Base-by-base conservation (phyloP, 179 eudicot genomes). In the Pouteria campechiana region DNA sequence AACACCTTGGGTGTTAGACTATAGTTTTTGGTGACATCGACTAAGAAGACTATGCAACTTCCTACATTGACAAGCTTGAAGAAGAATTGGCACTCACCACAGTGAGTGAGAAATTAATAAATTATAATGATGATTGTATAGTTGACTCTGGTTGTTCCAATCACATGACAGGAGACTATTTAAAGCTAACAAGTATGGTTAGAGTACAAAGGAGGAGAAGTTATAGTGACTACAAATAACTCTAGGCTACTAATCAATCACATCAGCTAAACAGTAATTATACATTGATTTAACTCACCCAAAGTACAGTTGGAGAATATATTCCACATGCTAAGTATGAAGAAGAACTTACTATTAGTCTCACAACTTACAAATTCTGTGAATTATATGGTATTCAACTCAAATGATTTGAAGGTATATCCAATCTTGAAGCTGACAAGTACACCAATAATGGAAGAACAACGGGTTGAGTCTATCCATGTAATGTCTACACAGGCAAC, bases 401-500 rank as follows among this genome's bases (percentile, higher is more conserved):
- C 46, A 20, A 1, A 37, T 1, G 41, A 50, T 31, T 45, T 59
- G 9, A 59, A 45, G 12, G 41, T 59, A 0, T 44, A 51, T 51
- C 11, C 5, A 13, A 24, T 14, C 23, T 4, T 37, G 10, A 17
- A 29, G 7, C n/a, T 11, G 16, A 7, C 36, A 44, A 0, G 7
- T 2, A 3, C 3, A 14, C 15, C 17, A 6, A 7, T 16, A 16
- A 33, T 47, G 37, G n/a, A 33, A 22, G 52, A 31, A n/a, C 20
- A 22, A 13, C 8, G 31, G 14, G 14, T 27, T 0, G 23, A 13
- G 28, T 46, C 12, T 17, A n/a, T 25, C 16, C 24, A 35, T 16
- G 16, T 25, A n/a, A 46, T 32, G 51, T 32, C 29, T 10, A 12
- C 51, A 4, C 19, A 46, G 17, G 11, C 29, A 11, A 39, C 17